phyloP scores from a whole-genome alignment of 208 protist genomes.

The Vickermania ingenoplastis region DNA sequence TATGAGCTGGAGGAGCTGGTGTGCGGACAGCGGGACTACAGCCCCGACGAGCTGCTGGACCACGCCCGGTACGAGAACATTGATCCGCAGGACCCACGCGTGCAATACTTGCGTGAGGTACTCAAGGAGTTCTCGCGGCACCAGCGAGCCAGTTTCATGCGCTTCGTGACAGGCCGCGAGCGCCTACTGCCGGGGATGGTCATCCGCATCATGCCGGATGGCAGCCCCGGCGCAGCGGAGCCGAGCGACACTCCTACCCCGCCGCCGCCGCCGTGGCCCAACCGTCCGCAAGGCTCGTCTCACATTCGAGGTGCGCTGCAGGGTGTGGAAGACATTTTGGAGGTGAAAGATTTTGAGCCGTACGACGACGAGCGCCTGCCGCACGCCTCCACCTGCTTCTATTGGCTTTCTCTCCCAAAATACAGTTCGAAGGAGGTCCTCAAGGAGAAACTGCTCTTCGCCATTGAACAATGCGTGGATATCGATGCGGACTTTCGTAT shows the following conservation, averaged over 20 bases:
- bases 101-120: slow-evolving; percentile 73
- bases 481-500: slow-evolving; percentile 93
- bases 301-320: background rate
- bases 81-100: slow-evolving; percentile 28
- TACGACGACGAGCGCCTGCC: slow-evolving; percentile 81
- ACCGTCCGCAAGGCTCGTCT: background rate
- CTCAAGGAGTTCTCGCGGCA: slow-evolving; percentile 69
- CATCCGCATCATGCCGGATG: slow-evolving; percentile 76
- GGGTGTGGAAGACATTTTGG: background rate
- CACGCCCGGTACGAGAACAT: slow-evolving; percentile 74
- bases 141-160: slow-evolving; percentile 81
- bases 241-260: too few relatives aligned
- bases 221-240: background rate
- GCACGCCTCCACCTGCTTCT: slow-evolving; percentile 94
- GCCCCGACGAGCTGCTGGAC: slow-evolving; percentile 78
- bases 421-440: slow-evolving; percentile 88
- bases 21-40: slow-evolving; percentile 85
- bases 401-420: slow-evolving; percentile 86
- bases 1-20: slow-evolving; percentile 86
- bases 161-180: slow-evolving; percentile 88
- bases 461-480: slow-evolving; percentile 91
- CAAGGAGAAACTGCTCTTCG: slow-evolving; percentile 89
- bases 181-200: slow-evolving; percentile 65
- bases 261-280: background rate
- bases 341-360: background rate